These are phyloP conservation scores for Podaxis carcinomalis DNA, from an alignment of 768 basidiomycete genomes.

Conservation along the genomic window DNA sequence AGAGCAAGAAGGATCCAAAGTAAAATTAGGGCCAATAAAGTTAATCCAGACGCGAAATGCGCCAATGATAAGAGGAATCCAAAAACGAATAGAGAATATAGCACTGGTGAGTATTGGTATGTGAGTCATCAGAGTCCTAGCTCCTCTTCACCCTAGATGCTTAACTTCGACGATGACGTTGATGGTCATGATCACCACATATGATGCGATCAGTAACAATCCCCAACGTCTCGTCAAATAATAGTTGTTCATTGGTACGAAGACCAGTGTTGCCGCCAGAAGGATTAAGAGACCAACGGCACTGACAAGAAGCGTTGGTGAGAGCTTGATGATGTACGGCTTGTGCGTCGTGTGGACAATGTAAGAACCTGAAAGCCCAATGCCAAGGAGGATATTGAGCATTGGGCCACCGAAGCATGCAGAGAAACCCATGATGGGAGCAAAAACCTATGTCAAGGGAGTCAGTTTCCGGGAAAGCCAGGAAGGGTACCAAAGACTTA, in stretches of 20 bases:
- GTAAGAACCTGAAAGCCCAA: slow-evolving; percentile 89
- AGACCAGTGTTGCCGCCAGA: slow-evolving; percentile 69
- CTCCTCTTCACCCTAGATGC: background rate
- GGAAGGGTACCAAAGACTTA: slow-evolving; percentile 27
- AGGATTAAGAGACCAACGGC: slow-evolving; percentile 75
- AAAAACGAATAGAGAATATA: background rate
- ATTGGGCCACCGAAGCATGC: slow-evolving; percentile 93
- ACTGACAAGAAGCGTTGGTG: slow-evolving; percentile 81
- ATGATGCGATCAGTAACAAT: slow-evolving; percentile 67
- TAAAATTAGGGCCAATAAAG: background rate
- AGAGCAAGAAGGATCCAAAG: background rate
- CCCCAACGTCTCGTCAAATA: slow-evolving; percentile 82
- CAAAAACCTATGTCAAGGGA: slow-evolving; percentile 53
- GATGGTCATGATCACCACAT: slow-evolving; percentile 69
- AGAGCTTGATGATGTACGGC: slow-evolving; percentile 74
- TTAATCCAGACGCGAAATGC: background rate
- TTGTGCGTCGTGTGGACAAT: slow-evolving; percentile 61
- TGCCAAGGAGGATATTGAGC: slow-evolving; percentile 87
- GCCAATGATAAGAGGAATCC: background rate
- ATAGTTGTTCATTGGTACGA: slow-evolving; percentile 84
- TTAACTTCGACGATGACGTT: slow-evolving; percentile 79
- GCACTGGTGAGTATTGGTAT: background rate
- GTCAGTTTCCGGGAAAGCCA: background rate
- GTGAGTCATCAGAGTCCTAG: background rate
- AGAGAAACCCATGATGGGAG: slow-evolving; percentile 92